These are phyloP conservation scores for Cicer chorassanicum DNA, from an alignment of 306 rosid species.

Conservation along the genomic window DNA sequence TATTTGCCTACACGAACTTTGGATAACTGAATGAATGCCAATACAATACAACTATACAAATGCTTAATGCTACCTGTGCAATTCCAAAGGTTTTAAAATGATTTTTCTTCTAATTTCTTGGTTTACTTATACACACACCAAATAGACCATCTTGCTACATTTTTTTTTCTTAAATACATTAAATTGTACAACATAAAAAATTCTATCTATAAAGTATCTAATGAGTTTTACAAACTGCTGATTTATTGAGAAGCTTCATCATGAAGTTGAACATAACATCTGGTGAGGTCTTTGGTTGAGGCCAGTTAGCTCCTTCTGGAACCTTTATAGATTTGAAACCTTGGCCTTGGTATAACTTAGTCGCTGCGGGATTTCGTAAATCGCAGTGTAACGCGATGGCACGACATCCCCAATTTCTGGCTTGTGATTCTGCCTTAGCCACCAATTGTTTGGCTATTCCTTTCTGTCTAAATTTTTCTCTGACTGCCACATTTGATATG, in stretches of 20 bases:
- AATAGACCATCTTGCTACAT: slow-evolving; percentile 22
- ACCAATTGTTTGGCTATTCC: slow-evolving; percentile 86
- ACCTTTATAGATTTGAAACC: slow-evolving; percentile 83
- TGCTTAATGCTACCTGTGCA: slow-evolving; percentile 9
- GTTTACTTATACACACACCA: slow-evolving; percentile 49
- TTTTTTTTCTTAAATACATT: background rate
- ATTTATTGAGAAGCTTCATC: slow-evolving; percentile 88
- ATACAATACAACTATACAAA: slow-evolving; percentile 34
- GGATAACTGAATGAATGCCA: background rate
- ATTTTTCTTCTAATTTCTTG: slow-evolving; percentile 30
- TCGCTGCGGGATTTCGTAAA: slow-evolving; percentile 73
- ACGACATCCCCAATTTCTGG: slow-evolving; percentile 91
- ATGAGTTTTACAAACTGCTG: slow-evolving; percentile 41
- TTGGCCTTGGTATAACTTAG: slow-evolving; percentile 77
- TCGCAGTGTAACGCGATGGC: slow-evolving; percentile 92
- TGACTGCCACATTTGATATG: slow-evolving; percentile 92
- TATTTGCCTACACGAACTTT: background rate
- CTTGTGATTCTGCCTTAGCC: slow-evolving; percentile 86
- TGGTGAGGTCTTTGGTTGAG: slow-evolving; percentile 90
- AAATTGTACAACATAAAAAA: slow-evolving; percentile 34
- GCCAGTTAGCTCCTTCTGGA: slow-evolving; percentile 97
- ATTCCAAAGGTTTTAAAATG: slow-evolving; percentile 24
- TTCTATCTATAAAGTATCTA: slow-evolving; percentile 46
- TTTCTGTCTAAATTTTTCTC: slow-evolving; percentile 77
- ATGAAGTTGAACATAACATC: slow-evolving; percentile 78